Conservation (phyloP, 2,329 filamentous ascomycete genomes). For the Moelleriella libera region DNA sequence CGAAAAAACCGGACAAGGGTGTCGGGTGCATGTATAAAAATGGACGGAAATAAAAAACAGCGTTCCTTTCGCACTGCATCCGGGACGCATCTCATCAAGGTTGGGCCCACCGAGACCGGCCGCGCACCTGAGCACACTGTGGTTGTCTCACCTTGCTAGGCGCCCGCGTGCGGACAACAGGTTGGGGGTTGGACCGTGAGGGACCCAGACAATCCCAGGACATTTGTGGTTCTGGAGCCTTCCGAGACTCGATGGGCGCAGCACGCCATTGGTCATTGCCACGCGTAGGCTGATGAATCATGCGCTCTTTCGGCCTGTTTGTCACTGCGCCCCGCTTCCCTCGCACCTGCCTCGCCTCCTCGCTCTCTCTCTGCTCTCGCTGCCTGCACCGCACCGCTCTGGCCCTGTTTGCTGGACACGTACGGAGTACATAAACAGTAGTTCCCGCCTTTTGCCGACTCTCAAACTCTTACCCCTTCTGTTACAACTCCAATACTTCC, state of each 20-base stretch:
- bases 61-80: conserved; percentile 1
- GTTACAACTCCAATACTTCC: too few species aligned
- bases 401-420: too few species aligned
- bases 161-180: conserved; percentile 1
- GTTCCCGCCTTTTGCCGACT: too few species aligned
- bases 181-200: neutral
- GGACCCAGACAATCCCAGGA: neutral
- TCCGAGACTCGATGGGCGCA: conserved; percentile 11
- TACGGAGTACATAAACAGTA: too few species aligned
- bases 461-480: too few species aligned
- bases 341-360: conserved; percentile 1
- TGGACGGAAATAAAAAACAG: too few species aligned
- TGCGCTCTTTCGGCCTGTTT: conserved; percentile 8
- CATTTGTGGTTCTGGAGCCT: conserved; percentile 22
- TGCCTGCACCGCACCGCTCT: too few species aligned
- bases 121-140: neutral
- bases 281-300: conserved; percentile 21
- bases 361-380: too few species aligned
- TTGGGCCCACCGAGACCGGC: conserved; percentile 7
- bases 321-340: conserved; percentile 14
- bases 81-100: neutral
- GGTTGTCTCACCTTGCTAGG: conserved; percentile 1
- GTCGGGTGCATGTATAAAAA: too few species aligned
- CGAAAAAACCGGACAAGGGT: too few species aligned
- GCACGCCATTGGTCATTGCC: conserved; percentile 5